Evolutionary conservation across 1,284 basidiomycete genomes (phyloP).

Genomic region (Leccinum subspadiceum): DNA sequence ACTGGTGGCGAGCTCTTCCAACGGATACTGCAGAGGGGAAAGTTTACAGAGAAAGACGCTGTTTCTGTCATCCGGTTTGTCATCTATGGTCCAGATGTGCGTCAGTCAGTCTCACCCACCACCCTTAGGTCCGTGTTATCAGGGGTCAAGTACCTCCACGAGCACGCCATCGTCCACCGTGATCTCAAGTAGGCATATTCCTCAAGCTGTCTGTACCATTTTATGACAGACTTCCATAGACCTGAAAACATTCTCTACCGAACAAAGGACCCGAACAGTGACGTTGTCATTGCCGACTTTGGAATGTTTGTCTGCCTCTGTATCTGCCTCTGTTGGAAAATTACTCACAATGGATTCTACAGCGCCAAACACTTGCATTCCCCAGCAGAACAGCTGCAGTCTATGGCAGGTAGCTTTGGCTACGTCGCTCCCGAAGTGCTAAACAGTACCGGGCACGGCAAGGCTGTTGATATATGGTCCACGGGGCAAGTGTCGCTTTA

Average conservation of each 20-base stretch:
- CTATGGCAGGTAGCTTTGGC: constrained; percentile 87
- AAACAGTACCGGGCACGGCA: constrained; percentile 80
- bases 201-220: neutral
- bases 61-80: constrained; percentile 61
- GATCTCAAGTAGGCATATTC: constrained; percentile 75
- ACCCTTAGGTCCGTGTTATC: constrained; percentile 66
- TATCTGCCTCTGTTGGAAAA: neutral
- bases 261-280: constrained; percentile 67
- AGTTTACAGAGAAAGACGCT: constrained; percentile 89
- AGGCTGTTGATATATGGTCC: constrained; percentile 93
- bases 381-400: constrained; percentile 75
- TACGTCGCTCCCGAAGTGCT: constrained; percentile 96
- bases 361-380: constrained; percentile 85
- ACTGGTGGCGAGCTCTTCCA: constrained; percentile 90
- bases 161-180: constrained; percentile 88
- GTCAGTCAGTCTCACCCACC: constrained; percentile 2
- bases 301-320: constrained; percentile 71
- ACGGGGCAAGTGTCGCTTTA: constrained; percentile 63
- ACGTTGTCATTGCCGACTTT: constrained; percentile 93
- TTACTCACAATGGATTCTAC: constrained; percentile 4
- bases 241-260: constrained; percentile 95
- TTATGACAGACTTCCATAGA: constrained; percentile 36
- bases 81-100: neutral
- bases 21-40: constrained; percentile 76
- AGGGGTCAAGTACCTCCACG: constrained; percentile 81